phyloP scores from a whole-genome alignment of 768 basidiomycete species.

The Termitomyces titanicus region DNA sequence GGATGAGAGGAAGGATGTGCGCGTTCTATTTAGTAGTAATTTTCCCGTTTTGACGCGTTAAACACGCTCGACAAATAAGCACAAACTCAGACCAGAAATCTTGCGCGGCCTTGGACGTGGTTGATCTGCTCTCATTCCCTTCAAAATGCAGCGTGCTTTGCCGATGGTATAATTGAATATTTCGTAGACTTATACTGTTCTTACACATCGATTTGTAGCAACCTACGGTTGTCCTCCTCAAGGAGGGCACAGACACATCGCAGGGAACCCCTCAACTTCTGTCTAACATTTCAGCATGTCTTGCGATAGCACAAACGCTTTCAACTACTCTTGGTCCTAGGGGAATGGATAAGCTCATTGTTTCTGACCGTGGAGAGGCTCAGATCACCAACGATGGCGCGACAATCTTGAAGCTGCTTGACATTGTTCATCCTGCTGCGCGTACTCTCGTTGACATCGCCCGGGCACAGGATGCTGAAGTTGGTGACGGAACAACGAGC shows the following conservation, averaged over 20 bases:
- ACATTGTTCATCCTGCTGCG: constrained; percentile 97
- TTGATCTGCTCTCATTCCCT: constrained; percentile 17
- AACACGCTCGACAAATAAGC: constrained; percentile 33
- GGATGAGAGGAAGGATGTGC: too few relatives aligned
- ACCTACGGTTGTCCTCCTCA: constrained; percentile 95
- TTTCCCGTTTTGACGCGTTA: constrained; percentile 31
- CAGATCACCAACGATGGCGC: constrained; percentile 99
- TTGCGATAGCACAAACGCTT: constrained; percentile 88
- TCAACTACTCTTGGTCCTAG: constrained; percentile 95
- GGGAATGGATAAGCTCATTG: constrained; percentile 99
- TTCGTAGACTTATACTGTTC: neutral
- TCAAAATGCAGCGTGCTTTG: constrained; percentile 81
- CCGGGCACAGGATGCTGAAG: constrained; percentile 96
- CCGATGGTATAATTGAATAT: constrained; percentile 54
- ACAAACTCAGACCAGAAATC: constrained; percentile 31
- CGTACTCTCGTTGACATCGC: constrained; percentile 98
- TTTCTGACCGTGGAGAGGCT: constrained; percentile 88
- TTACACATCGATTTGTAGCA: constrained; percentile 50
- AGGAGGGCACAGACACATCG: constrained; percentile 94
- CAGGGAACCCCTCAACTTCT: constrained; percentile 91
- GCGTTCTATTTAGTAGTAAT: too few relatives aligned
- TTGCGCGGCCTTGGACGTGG: constrained; percentile 13
- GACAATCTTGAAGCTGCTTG: constrained; percentile 94
- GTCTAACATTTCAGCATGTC: constrained; percentile 95
- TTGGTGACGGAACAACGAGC: constrained; percentile 97